Evolutionary conservation across 495 filamentous ascomycete genomes (phyloP).

Genomic region (Jackrogersella multiformis): DNA sequence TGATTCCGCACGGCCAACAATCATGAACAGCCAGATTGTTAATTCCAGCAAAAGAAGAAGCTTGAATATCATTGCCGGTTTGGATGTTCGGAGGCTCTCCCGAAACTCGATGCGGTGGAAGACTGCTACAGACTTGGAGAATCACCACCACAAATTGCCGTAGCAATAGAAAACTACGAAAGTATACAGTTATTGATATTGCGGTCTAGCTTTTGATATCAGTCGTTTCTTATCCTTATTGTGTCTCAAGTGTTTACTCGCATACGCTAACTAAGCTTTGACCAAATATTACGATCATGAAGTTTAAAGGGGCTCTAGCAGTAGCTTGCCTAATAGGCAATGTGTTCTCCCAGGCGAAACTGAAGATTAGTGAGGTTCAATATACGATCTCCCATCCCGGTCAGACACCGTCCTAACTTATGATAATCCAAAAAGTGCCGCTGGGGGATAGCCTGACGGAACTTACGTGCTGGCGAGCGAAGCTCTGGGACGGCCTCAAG

Average conservation of each 20-base stretch:
- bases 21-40: not conserved
- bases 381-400: not conserved
- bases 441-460: conserved; percentile 56
- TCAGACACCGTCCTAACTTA: not conserved
- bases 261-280: not conserved
- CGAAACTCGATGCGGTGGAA: conserved; percentile 10
- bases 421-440: conserved; percentile 43
- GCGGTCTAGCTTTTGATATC: not conserved
- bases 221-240: not conserved
- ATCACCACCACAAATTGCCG: not conserved
- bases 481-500: conserved; percentile 51
- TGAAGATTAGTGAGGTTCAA: conserved; percentile 31
- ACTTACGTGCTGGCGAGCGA: conserved; percentile 54
- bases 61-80: conserved; percentile 30
- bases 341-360: conserved; percentile 12
- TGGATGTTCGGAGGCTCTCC: conserved; percentile 10
- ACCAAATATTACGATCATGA: conserved; percentile 19
- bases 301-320: conserved; percentile 5
- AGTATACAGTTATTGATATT: not conserved
- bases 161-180: not conserved
- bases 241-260: not conserved
- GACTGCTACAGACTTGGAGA: not conserved
- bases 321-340: not conserved
- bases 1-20: conserved; percentile 14
- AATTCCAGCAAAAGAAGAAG: not conserved